These are phyloP conservation scores for Dendrocalamus latiflorus DNA, from an alignment of 202 grass and related monocot species.

Conservation along the genomic window DNA sequence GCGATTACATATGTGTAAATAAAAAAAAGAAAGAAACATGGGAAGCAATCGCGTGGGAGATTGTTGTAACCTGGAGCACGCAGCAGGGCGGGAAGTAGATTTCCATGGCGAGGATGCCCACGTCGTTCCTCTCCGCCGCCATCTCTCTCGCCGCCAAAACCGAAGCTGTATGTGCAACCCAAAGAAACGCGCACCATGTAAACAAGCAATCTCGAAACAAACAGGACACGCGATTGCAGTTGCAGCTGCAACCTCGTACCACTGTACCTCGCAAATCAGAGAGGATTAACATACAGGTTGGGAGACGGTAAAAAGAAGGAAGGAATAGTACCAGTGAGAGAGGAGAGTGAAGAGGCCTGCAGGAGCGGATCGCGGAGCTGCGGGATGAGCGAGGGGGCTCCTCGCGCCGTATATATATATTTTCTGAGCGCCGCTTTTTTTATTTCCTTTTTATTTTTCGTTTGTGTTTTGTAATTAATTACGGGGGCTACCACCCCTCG, in stretches of 20 bases:
- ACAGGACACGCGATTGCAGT: not conserved
- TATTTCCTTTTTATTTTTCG: no score
- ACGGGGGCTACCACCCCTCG: not conserved
- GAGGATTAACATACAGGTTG: not conserved
- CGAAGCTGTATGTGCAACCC: not conserved
- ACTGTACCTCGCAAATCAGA: not conserved
- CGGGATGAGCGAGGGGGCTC: not conserved
- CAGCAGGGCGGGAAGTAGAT: constrained; percentile 73
- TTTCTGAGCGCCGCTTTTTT: no score
- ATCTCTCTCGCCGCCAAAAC: not conserved
- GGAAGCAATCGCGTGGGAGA: not conserved
- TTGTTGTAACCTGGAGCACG: constrained; percentile 43
- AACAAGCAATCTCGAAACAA: not conserved
- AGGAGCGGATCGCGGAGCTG: constrained; percentile 3
- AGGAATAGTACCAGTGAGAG: not conserved
- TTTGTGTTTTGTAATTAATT: no score
- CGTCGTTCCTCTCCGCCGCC: constrained; percentile 49
- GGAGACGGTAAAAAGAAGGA: no score
- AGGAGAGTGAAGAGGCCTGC: not conserved
- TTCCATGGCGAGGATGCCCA: constrained; percentile 77
- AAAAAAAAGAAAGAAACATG: no score
- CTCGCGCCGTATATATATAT: not conserved
- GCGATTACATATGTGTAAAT: no score
- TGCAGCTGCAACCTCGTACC: not conserved
- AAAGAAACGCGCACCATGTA: not conserved